Evolutionary conservation across 129 eudicot genomes (phyloP), one percentile per base, ranked within the genome.

Genomic region (Arctium lappa): DNA sequence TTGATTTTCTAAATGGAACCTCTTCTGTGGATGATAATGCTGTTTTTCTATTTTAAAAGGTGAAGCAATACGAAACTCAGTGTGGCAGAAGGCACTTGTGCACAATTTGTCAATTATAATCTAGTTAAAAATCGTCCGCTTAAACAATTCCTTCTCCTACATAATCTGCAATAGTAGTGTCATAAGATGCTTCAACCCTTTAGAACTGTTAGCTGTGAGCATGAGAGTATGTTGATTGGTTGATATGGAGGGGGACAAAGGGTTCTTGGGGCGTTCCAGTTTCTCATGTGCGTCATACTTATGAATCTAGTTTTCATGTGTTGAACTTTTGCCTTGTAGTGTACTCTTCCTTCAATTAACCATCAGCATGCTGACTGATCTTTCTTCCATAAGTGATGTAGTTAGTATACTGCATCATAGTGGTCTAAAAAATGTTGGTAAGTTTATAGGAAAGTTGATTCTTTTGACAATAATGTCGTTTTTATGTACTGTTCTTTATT

Each of bases 241-340:
- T 53, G 65, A 53, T 15, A 15, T 53, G 8, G 65, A 53, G 65
- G 27, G 6, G 22, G 27, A 3, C 5, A 0, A 3, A 50, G 18
- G 63, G 63, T 12, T 50, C 18, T 48, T 48, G 16, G 16, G 63
- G 63, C 4, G 63, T 50, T 50, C 6, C 63, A 50, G 2, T 50
- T 13, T 1, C 18, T 50, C 63, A 50, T 50, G 63, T 50, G 63
- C 16, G 18, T 50, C 63, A 48, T 13, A 50, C 63, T 50, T 50
- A 50, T 80, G 32, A 32, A 46, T 80, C 44, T 11, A 37, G 81
- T 65, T 78, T 78, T 71, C 37, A 31, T 7, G 50, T 48, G 53
- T 46, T 46, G 56, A 46, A 48, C 72, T 8, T 48, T 34, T 72
- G 18, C 30, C 1, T 46, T 31, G 8, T 69, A 53, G 36, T 31